Base-by-base conservation (phyloP, 371 early-diverging fungal species). In the Apophysomyces ossiformis region DNA sequence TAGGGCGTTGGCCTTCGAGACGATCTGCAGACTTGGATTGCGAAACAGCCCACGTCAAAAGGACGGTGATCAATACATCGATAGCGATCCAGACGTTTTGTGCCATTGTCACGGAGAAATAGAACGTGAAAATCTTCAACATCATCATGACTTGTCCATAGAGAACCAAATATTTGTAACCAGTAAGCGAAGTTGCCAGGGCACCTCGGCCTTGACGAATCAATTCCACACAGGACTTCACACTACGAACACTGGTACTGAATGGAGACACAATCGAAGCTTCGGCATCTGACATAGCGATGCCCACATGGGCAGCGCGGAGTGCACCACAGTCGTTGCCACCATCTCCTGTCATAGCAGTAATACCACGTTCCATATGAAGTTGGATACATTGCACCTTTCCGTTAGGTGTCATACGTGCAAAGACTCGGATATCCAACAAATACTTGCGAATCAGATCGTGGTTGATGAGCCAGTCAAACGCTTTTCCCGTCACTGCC, bases 291-390 rank as follows among this genome's bases (percentile, higher is more conserved):
- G 93, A 91, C 58, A 98, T 85, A 21, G 96, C 93, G 46, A 98
- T 76, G 60, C 98, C 97, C 18, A 93, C 95, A 70, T 96, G 95
- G 16, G 96, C 92, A 41, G 90, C 92, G 68, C 92, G 92, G 58
- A 98, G 79, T 9, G 97, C 99, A 62, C 94, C 96, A 69, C 94
- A 93, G 73, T 98, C 99, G 79, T 98, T 98, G 58, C 92, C 96
- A 68, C 99, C 99, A 78, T 98, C 99, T 60, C 99, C 99, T 68
- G 93, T 92, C 93, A 95, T 93, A 37, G 90, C 93, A 26, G 93
- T 92, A 46, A 93, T 85, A 44, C 86, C 87, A 38, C 84, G 81
- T 60, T 85, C 84, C 91, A 91, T 91, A 72, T 91, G 92, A 57
- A 90, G 79, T 47, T 90, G 81, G n/a, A 93, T 84, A 66, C 90